These are phyloP conservation scores for Coleophoma cylindrospora DNA, from an alignment of 2,329 filamentous ascomycete species.

Conservation along the genomic window DNA sequence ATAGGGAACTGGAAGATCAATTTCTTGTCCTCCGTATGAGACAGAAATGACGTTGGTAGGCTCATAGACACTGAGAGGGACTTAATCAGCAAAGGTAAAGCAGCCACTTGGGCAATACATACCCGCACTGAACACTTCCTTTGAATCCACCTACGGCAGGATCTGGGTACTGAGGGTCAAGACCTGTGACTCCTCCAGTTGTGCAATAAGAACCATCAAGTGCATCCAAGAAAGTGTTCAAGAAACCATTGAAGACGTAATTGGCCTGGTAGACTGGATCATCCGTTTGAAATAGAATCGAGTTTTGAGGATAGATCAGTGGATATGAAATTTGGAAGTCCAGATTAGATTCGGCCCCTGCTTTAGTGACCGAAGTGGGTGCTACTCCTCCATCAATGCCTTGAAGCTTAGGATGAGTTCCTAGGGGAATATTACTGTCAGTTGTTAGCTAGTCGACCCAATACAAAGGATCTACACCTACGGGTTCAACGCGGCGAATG, in stretches of 20 bases:
- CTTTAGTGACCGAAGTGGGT: slow-evolving; percentile 19
- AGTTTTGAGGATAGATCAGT: slow-evolving; percentile 40
- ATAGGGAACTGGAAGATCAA: slow-evolving; percentile 55
- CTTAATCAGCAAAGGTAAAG: no score
- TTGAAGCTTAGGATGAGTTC: slow-evolving; percentile 33
- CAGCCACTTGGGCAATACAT: no score
- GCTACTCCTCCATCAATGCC: slow-evolving; percentile 33
- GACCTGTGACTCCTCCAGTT: slow-evolving; percentile 11
- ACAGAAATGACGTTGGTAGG: slow-evolving; percentile 50
- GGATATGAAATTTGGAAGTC: slow-evolving; percentile 40
- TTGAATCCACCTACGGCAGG: slow-evolving; percentile 9
- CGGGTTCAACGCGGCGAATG: slow-evolving; percentile 23
- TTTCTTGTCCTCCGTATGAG: slow-evolving; percentile 60
- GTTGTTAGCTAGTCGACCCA: slow-evolving; percentile 9
- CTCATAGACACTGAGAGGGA: slow-evolving; percentile 21
- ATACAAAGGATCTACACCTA: slow-evolving; percentile 32
- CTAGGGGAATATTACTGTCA: slow-evolving; percentile 26
- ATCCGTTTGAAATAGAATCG: slow-evolving; percentile 38
- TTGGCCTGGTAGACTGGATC: slow-evolving; percentile 32
- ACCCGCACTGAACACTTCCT: slow-evolving; percentile 10
- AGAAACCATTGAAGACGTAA: slow-evolving; percentile 31
- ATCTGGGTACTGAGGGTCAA: slow-evolving; percentile 8
- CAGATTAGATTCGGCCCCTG: slow-evolving; percentile 33
- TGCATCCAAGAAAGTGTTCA: slow-evolving; percentile 43
- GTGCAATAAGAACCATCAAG: slow-evolving; percentile 43